Conservation (phyloP, 164 flowering plant genomes). For the Vitis labrusca region DNA sequence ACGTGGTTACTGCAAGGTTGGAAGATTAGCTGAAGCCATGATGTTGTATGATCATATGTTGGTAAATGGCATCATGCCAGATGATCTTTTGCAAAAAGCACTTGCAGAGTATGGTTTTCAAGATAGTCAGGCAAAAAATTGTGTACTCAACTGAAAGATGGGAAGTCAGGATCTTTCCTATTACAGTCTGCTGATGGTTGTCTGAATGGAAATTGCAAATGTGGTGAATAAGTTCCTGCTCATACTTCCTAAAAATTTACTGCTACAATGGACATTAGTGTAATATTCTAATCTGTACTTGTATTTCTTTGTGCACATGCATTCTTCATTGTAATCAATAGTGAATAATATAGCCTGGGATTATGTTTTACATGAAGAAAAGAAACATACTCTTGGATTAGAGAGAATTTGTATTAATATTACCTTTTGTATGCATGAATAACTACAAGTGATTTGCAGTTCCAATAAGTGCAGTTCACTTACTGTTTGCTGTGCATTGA, state of each 20-base stretch:
- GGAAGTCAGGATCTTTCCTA: background rate
- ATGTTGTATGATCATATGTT: constrained; percentile 37
- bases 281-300: background rate
- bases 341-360: background rate
- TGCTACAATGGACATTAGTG: background rate
- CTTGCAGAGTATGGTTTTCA: constrained; percentile 17
- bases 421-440: no score
- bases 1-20: constrained; percentile 42
- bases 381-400: no score
- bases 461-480: no score
- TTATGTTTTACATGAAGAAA: no score
- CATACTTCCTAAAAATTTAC: background rate
- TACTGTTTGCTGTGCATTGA: no score
- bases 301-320: background rate
- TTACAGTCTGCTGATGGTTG: background rate
- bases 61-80: constrained; percentile 38
- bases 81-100: constrained; percentile 24
- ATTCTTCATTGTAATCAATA: background rate
- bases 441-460: no score
- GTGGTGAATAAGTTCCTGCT: background rate
- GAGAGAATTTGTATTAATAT: no score
- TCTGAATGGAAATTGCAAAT: background rate
- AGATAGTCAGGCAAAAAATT: no score
- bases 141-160: background rate
- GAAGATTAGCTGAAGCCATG: constrained; percentile 42